A percentile compares a stretch with the other conserved stretches of the same genome.
Evolutionary conservation across 148 eudicot genomes (phyloP).

Genomic region (Rhododendron henanense): DNA sequence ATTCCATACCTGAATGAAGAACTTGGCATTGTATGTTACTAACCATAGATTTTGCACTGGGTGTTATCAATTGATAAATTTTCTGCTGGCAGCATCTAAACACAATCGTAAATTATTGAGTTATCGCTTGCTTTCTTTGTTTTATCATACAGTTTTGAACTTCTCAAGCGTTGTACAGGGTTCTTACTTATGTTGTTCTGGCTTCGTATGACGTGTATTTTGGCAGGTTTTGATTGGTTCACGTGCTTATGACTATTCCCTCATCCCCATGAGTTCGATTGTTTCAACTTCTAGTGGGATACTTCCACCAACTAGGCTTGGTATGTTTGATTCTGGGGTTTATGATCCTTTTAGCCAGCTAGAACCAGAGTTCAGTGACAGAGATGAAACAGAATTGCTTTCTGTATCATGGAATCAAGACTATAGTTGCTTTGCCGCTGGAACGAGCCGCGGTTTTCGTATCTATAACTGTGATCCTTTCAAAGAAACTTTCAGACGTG

Average conservation of each 20-base stretch:
- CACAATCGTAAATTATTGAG: not conserved
- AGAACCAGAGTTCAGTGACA: constrained; percentile 41
- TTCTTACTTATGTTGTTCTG: not conserved
- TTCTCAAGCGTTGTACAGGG: not conserved
- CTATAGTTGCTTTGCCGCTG: constrained; percentile 87
- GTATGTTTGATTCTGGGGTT: constrained; percentile 37
- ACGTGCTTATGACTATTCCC: constrained; percentile 20
- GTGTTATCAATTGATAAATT: not conserved
- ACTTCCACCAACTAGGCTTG: constrained; percentile 42
- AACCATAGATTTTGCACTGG: not conserved
- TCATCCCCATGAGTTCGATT: constrained; percentile 48
- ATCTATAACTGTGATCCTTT: constrained; percentile 90
- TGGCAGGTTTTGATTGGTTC: constrained; percentile 21
- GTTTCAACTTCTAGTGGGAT: constrained; percentile 54
- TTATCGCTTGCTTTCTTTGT: not conserved
- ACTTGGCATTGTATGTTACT: not conserved
- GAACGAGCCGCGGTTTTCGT: constrained; percentile 83
- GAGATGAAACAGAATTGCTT: constrained; percentile 62
- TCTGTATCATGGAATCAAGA: constrained; percentile 95
- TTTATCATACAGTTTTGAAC: not conserved
- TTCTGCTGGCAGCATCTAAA: not conserved
- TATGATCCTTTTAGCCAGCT: constrained; percentile 34
- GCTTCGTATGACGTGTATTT: not conserved
- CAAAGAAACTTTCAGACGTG: constrained; percentile 86
- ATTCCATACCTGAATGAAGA: not conserved